These are phyloP conservation scores for Beauveria caledonica DNA, from an alignment of 2,329 filamentous ascomycete genomes.

Conservation along the genomic window DNA sequence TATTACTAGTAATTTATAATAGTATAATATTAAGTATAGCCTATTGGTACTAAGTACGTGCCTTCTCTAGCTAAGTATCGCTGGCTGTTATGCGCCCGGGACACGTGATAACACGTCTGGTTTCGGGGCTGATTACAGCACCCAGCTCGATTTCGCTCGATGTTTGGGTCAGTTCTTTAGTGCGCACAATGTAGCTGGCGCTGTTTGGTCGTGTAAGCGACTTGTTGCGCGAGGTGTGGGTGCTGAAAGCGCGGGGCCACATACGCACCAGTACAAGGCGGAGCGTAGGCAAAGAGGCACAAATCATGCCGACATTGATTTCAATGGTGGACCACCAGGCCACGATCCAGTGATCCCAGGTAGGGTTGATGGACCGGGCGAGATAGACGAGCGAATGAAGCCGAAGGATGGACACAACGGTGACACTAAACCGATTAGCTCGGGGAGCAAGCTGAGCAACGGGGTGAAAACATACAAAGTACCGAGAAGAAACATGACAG, in stretches of 20 bases:
- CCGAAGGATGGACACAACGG: slow-evolving; percentile 19
- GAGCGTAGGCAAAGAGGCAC: slow-evolving; percentile 19
- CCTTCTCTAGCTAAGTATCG: too few relatives aligned
- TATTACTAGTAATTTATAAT: too few relatives aligned
- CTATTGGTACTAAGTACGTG: too few relatives aligned
- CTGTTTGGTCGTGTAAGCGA: slow-evolving; percentile 4
- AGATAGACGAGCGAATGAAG: slow-evolving; percentile 17
- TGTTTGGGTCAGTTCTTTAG: background rate
- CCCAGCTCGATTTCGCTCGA: background rate
- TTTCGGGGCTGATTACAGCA: background rate
- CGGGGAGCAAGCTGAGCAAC: too few relatives aligned
- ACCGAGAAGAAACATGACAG: slow-evolving; percentile 43
- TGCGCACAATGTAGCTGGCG: slow-evolving; percentile 2
- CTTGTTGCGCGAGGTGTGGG: slow-evolving; percentile 4
- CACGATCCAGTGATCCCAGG: slow-evolving; percentile 17
- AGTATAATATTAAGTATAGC: too few relatives aligned
- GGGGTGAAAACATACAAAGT: slow-evolving; percentile 27
- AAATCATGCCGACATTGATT: slow-evolving; percentile 20
- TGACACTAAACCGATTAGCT: slow-evolving; percentile 15
- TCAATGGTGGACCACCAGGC: slow-evolving; percentile 21
- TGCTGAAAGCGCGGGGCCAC: slow-evolving; percentile 9
- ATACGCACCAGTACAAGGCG: slow-evolving; percentile 17
- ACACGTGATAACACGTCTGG: too few relatives aligned
- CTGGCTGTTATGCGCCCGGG: too few relatives aligned
- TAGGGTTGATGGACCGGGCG: slow-evolving; percentile 18